phyloP scores from a whole-genome alignment of 108 stramenopile species.

The Nitzschia putrida region DNA sequence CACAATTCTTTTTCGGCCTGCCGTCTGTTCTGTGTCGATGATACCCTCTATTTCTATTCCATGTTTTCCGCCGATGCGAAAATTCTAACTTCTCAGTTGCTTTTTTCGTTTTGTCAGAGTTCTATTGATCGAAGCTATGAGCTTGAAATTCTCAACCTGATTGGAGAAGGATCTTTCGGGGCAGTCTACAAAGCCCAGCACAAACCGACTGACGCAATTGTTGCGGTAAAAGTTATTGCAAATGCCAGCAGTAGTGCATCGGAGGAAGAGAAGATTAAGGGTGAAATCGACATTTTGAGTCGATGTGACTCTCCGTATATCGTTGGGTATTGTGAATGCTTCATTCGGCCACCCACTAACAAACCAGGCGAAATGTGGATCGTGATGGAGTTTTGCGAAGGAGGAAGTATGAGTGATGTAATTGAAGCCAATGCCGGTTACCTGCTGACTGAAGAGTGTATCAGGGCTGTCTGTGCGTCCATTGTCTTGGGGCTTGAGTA shows the following conservation, averaged over 20 bases:
- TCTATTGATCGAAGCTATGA: conserved; percentile 42
- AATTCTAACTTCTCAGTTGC: too few species aligned
- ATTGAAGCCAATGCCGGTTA: conserved; percentile 74
- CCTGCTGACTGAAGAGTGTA: conserved; percentile 72
- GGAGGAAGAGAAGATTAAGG: conserved; percentile 86
- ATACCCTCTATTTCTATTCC: too few species aligned
- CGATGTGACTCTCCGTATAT: conserved; percentile 86
- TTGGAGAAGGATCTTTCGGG: conserved; percentile 95
- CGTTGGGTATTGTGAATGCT: conserved; percentile 90
- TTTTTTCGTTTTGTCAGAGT: too few species aligned
- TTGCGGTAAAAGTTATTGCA: conserved; percentile 91
- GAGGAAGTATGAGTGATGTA: conserved; percentile 84
- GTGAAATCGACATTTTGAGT: conserved; percentile 88
- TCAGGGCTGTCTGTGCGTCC: conserved; percentile 83
- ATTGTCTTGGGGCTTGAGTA: conserved; percentile 90
- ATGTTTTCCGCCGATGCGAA: too few species aligned
- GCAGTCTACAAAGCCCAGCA: conserved; percentile 86
- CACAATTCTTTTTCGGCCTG: too few species aligned
- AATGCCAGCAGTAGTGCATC: conserved; percentile 47
- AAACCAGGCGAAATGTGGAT: conserved; percentile 85
- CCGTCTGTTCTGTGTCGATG: too few species aligned
- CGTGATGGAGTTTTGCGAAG: conserved; percentile 93
- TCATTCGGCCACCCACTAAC: conserved; percentile 45
- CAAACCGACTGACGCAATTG: conserved; percentile 72
- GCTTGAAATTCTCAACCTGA: conserved; percentile 51